Evolutionary conservation across 768 basidiomycete species (phyloP).

Genomic region (Boletus rubroflammeus): DNA sequence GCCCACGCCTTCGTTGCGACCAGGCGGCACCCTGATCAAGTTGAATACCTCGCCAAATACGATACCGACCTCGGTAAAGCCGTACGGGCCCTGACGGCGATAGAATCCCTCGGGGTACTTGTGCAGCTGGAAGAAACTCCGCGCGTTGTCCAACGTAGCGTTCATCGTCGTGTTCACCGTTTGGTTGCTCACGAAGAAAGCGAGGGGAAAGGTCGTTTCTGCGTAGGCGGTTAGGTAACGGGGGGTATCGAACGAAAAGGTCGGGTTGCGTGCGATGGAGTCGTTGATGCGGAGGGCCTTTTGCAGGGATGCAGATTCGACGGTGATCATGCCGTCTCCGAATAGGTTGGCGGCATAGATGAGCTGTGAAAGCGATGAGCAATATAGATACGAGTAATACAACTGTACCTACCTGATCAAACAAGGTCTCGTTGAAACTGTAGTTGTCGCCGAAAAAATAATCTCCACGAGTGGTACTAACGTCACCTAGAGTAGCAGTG

Average conservation of each 20-base stretch:
- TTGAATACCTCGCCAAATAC: background rate
- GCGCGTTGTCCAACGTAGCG: constrained; percentile 13
- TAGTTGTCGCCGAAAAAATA: constrained; percentile 25
- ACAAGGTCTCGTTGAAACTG: constrained; percentile 25
- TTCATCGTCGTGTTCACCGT: constrained; percentile 12
- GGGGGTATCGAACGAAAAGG: constrained; percentile 20
- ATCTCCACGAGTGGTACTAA: constrained; percentile 23
- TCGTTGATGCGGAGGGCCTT: constrained; percentile 24
- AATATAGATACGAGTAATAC: background rate
- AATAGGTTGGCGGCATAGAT: constrained; percentile 16
- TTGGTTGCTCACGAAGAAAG: constrained; percentile 23
- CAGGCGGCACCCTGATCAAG: constrained; percentile 9
- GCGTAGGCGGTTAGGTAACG: constrained; percentile 21
- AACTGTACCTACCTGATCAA: constrained; percentile 9
- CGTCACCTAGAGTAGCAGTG: constrained; percentile 14
- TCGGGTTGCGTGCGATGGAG: constrained; percentile 25
- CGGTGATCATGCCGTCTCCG: constrained; percentile 18
- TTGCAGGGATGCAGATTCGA: constrained; percentile 22
- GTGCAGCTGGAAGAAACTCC: constrained; percentile 19
- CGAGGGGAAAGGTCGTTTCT: constrained; percentile 24
- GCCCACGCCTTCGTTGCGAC: constrained; percentile 15
- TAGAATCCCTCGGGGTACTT: constrained; percentile 18
- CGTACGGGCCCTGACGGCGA: constrained; percentile 18
- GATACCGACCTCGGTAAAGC: background rate
- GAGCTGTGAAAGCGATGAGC: constrained; percentile 9